phyloP scores from a whole-genome alignment of 2,329 filamentous ascomycete species.

The Penicillium sp. region DNA sequence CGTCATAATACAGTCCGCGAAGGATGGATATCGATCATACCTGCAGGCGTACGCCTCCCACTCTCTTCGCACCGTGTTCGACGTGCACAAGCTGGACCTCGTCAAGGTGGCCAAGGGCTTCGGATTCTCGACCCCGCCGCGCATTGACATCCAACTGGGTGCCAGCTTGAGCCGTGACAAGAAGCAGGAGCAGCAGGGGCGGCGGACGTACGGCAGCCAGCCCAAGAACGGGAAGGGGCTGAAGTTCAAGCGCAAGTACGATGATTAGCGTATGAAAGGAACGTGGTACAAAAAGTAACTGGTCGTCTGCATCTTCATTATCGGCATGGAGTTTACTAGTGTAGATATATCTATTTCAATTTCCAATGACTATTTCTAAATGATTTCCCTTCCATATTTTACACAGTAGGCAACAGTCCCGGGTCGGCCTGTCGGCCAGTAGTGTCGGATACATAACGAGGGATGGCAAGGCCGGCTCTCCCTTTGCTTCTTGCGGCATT shows the following conservation, averaged over 20 bases:
- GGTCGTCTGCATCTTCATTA: constrained; percentile 23
- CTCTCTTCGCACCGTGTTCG: constrained; percentile 77
- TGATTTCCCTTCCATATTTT: background rate
- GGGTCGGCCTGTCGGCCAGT: background rate
- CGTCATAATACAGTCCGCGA: constrained; percentile 52
- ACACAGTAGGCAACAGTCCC: background rate
- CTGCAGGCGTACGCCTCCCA: constrained; percentile 93
- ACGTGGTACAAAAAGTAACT: constrained; percentile 22
- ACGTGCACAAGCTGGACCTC: constrained; percentile 77
- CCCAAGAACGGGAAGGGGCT: constrained; percentile 58
- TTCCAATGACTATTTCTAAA: constrained; percentile 11
- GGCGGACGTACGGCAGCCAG: constrained; percentile 75
- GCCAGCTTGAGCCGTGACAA: constrained; percentile 73
- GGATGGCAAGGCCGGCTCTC: background rate
- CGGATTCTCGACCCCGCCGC: constrained; percentile 72
- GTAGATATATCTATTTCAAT: constrained; percentile 28
- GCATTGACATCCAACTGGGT: constrained; percentile 75
- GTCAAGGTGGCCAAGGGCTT: constrained; percentile 83
- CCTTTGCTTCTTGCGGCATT: background rate
- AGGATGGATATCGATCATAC: constrained; percentile 80
- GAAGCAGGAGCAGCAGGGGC: constrained; percentile 58
- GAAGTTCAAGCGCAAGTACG: constrained; percentile 53
- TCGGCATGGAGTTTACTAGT: constrained; percentile 24
- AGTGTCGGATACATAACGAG: background rate
- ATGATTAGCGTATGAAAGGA: constrained; percentile 29